These are phyloP conservation scores for Salvia splendens DNA, from an alignment of 257 asterid species.

Conservation along the genomic window DNA sequence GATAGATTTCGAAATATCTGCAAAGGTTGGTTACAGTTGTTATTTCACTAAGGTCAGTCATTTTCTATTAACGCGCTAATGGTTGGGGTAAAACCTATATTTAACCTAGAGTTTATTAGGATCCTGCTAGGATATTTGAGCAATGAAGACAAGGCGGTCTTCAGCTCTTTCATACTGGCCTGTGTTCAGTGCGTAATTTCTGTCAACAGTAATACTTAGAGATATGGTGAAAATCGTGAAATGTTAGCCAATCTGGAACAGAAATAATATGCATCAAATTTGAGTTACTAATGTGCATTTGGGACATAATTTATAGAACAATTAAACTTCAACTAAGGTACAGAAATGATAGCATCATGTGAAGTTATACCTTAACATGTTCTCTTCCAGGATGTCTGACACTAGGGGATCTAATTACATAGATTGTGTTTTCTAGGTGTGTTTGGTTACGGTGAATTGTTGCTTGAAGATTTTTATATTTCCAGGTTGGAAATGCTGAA, in stretches of 20 bases:
- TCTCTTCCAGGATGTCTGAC: conserved; percentile 8
- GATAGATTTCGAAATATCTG: no score
- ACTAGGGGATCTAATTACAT: neutral
- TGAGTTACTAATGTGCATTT: neutral
- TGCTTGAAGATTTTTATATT: conserved; percentile 35
- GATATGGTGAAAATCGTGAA: neutral
- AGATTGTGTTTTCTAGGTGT: conserved; percentile 18
- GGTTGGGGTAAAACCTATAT: no score
- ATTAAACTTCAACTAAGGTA: conserved; percentile 11
- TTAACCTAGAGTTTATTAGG: neutral
- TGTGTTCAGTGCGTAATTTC: conserved; percentile 22
- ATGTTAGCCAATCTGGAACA: conserved; percentile 11
- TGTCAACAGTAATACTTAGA: conserved; percentile 6
- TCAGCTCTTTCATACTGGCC: conserved; percentile 23
- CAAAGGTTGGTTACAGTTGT: no score
- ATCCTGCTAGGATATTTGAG: conserved; percentile 7
- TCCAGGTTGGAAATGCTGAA: conserved; percentile 90
- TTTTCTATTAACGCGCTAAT: no score
- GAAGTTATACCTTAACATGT: conserved; percentile 12
- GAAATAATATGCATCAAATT: conserved; percentile 10
- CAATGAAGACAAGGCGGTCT: neutral
- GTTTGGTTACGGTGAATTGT: conserved; percentile 29
- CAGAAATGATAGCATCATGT: conserved; percentile 7
- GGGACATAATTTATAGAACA: conserved; percentile 7
- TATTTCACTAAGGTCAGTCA: no score